Percentiles rank a stretch among this genome's conserved stretches.
These are phyloP conservation scores for Geotrichum reessii DNA, from an alignment of 1,139 yeast species.

Conservation along the genomic window DNA sequence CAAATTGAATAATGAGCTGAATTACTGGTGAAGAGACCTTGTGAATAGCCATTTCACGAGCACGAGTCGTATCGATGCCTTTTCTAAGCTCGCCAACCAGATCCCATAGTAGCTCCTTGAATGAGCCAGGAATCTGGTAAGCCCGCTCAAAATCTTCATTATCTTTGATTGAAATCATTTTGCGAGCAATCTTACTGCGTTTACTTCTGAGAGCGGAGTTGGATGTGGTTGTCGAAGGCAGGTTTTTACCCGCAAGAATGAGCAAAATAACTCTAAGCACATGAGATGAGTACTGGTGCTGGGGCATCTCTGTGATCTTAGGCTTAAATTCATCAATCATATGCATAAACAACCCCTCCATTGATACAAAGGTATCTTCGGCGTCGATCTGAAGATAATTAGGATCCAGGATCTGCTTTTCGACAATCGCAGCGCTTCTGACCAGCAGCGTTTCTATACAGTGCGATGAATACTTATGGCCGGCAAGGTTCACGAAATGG, in stretches of 20 bases:
- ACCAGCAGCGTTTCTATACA: slow-evolving; percentile 83
- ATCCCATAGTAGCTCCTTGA: slow-evolving; percentile 43
- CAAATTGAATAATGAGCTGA: slow-evolving; percentile 74
- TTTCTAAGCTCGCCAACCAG: slow-evolving; percentile 34
- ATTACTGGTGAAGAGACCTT: slow-evolving; percentile 83
- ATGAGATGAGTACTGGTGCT: slow-evolving; percentile 83
- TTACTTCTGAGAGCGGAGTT: slow-evolving; percentile 71
- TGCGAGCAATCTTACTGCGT: slow-evolving; percentile 83
- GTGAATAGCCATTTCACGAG: slow-evolving; percentile 72
- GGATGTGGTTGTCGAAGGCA: slow-evolving; percentile 70
- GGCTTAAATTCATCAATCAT: slow-evolving; percentile 67
- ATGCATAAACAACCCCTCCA: slow-evolving; percentile 54
- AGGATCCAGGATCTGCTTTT: slow-evolving; percentile 51
- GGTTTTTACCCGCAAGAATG: slow-evolving; percentile 67
- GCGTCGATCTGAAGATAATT: slow-evolving; percentile 7
- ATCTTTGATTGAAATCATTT: slow-evolving; percentile 84
- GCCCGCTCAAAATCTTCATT: slow-evolving; percentile 39
- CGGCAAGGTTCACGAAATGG: slow-evolving; percentile 68
- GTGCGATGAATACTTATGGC: slow-evolving; percentile 90
- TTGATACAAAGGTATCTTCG: slow-evolving; percentile 6
- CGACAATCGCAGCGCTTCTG: slow-evolving; percentile 68
- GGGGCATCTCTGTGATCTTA: slow-evolving; percentile 51
- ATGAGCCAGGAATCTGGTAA: slow-evolving; percentile 68
- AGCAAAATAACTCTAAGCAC: slow-evolving; percentile 68
- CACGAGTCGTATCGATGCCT: slow-evolving; percentile 40